Evolutionary conservation across 1,284 basidiomycete genomes (phyloP).

Genomic region (Porodaedalea pini): DNA sequence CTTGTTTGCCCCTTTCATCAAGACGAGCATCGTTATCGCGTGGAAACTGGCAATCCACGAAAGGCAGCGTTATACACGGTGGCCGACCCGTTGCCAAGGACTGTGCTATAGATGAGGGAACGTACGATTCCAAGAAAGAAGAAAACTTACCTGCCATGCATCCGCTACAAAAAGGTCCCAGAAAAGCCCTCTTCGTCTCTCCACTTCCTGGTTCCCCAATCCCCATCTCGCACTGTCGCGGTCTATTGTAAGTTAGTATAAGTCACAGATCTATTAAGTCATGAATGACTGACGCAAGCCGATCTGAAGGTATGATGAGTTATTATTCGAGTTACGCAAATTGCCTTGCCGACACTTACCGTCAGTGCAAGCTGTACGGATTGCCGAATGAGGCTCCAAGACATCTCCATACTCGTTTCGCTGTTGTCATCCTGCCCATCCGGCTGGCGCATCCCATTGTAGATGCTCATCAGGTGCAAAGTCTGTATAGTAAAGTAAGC

Average conservation of each 20-base stretch:
- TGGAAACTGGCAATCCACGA: conserved; percentile 55
- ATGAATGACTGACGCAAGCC: conserved; percentile 15
- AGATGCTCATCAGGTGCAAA: conserved; percentile 22
- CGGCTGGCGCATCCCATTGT: conserved; percentile 25
- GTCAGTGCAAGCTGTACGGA: conserved; percentile 18
- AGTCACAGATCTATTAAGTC: not conserved
- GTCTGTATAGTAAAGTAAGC: conserved; percentile 24
- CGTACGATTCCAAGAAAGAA: not conserved
- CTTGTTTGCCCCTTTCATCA: conserved; percentile 33
- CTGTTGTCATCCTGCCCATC: conserved; percentile 20
- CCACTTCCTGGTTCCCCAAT: conserved; percentile 52
- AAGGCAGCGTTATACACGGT: conserved; percentile 54
- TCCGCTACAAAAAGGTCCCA: conserved; percentile 72
- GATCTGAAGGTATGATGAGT: conserved; percentile 9
- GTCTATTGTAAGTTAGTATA: conserved; percentile 36
- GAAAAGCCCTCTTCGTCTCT: conserved; percentile 65
- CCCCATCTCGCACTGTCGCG: conserved; percentile 69
- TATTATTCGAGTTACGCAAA: not conserved
- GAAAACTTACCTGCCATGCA: conserved; percentile 55
- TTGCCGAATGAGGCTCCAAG: conserved; percentile 18
- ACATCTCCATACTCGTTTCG: conserved; percentile 23
- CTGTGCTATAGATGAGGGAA: conserved; percentile 14
- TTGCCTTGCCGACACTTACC: not conserved
- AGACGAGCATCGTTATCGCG: conserved; percentile 34
- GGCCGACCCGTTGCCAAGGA: conserved; percentile 46